These are phyloP conservation scores for Didymella keratinophila DNA, from an alignment of 2,329 filamentous ascomycete species.

Conservation along the genomic window DNA sequence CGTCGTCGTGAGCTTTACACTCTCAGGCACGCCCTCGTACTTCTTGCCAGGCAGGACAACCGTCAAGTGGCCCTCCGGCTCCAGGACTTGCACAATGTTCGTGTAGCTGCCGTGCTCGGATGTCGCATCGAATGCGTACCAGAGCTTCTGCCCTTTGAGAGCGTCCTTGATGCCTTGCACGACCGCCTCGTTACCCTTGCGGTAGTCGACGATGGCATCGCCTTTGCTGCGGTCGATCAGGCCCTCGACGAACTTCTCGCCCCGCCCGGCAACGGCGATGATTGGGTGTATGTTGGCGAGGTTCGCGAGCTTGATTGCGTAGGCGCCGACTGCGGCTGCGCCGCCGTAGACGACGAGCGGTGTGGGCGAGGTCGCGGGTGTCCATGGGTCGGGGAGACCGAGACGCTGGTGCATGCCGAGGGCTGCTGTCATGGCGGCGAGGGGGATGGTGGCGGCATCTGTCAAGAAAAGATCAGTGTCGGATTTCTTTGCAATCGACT, in stretches of 20 bases:
- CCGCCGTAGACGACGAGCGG: slow-evolving; percentile 55
- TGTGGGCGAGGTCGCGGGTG: slow-evolving; percentile 25
- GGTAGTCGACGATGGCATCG: slow-evolving; percentile 61
- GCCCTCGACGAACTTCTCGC: slow-evolving; percentile 45
- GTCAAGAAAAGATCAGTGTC: not conserved
- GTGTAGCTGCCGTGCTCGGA: slow-evolving; percentile 58
- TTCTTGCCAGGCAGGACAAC: slow-evolving; percentile 55
- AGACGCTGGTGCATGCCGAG: slow-evolving; percentile 56
- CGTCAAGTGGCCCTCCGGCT: slow-evolving; percentile 44
- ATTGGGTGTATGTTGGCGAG: slow-evolving; percentile 53
- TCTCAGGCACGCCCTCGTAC: slow-evolving; percentile 53
- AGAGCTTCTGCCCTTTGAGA: slow-evolving; percentile 54
- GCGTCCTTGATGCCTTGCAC: slow-evolving; percentile 54
- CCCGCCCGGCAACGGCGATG: slow-evolving; percentile 54
- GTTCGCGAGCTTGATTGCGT: slow-evolving; percentile 51
- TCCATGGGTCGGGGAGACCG: slow-evolving; percentile 54
- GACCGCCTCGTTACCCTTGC: slow-evolving; percentile 58
- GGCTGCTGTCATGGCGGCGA: slow-evolving; percentile 57
- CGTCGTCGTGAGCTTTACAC: slow-evolving; percentile 51
- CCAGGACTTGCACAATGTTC: slow-evolving; percentile 52
- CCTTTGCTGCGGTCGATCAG: slow-evolving; percentile 52
- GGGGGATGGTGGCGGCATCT: slow-evolving; percentile 56
- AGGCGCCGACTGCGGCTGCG: slow-evolving; percentile 52
- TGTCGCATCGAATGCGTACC: slow-evolving; percentile 66
- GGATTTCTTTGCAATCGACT: too few relatives aligned